A percentile compares a stretch with the other conserved stretches of the same genome.
Evolutionary conservation across 768 basidiomycete genomes (phyloP).

Genomic region (Russula compacta): DNA sequence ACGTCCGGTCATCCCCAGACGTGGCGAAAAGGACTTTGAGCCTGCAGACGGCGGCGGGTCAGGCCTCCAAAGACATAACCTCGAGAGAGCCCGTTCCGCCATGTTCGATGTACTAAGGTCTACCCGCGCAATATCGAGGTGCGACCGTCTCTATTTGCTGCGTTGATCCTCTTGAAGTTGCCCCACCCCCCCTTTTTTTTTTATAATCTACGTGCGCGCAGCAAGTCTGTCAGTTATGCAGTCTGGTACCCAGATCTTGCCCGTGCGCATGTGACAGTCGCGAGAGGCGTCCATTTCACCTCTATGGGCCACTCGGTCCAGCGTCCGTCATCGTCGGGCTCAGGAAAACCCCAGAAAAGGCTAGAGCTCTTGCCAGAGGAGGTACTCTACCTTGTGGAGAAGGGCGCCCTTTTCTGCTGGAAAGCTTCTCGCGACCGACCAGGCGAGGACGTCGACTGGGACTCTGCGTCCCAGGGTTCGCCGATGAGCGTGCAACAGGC

Average conservation of each 20-base stretch:
- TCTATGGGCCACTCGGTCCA: slow-evolving; percentile 75
- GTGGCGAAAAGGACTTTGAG: slow-evolving; percentile 98
- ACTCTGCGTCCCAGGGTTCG: slow-evolving; percentile 36
- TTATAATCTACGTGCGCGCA: slow-evolving; percentile 27
- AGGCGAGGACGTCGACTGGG: slow-evolving; percentile 31
- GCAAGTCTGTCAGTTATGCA: slow-evolving; percentile 72
- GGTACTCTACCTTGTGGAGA: slow-evolving; percentile 85
- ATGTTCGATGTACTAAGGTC: slow-evolving; percentile 79
- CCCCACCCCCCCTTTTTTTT: too few relatives aligned
- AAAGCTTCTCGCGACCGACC: slow-evolving; percentile 33
- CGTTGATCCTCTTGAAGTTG: not conserved
- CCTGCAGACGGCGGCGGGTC: slow-evolving; percentile 59
- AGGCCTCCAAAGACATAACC: slow-evolving; percentile 68
- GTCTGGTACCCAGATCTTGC: slow-evolving; percentile 65
- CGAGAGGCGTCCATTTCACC: slow-evolving; percentile 76
- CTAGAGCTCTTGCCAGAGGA: slow-evolving; percentile 93
- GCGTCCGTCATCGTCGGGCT: slow-evolving; percentile 29
- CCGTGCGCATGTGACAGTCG: slow-evolving; percentile 58
- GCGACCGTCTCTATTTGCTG: slow-evolving; percentile 18
- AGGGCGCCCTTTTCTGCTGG: slow-evolving; percentile 83
- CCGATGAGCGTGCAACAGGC: slow-evolving; percentile 93
- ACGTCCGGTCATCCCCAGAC: slow-evolving; percentile 80
- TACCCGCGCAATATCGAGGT: slow-evolving; percentile 71
- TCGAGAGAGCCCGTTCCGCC: slow-evolving; percentile 71
- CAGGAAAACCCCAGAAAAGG: slow-evolving; percentile 45